Conservation (phyloP, 345 rosid genomes). For the Lumnitzera racemosa region DNA sequence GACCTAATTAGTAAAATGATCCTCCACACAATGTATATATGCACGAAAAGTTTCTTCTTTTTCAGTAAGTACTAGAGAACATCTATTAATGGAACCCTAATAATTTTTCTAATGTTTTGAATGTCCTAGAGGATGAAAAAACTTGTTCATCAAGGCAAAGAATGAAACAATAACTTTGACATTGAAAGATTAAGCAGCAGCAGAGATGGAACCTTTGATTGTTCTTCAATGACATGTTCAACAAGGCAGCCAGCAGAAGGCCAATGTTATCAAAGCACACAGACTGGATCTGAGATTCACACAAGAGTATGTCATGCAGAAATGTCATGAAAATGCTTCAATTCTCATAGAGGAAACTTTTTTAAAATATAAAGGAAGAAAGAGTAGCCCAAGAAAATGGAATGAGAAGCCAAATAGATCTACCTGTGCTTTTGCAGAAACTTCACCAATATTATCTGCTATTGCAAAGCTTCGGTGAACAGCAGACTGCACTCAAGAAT, state of each 20-base stretch:
- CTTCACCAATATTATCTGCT: slow-evolving; percentile 90
- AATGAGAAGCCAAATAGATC: neutral
- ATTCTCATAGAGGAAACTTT: neutral
- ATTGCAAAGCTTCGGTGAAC: slow-evolving; percentile 90
- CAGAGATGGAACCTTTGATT: slow-evolving; percentile 41
- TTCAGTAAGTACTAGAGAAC: too few relatives aligned
- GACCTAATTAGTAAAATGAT: too few relatives aligned
- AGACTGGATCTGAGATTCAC: slow-evolving; percentile 49
- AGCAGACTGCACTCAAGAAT: slow-evolving; percentile 43
- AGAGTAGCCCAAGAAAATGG: slow-evolving; percentile 2
- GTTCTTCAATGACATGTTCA: slow-evolving; percentile 50
- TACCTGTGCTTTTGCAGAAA: slow-evolving; percentile 92
- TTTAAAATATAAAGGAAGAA: neutral
- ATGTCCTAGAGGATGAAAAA: too few relatives aligned
- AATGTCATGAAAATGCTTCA: slow-evolving; percentile 3
- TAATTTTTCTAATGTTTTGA: too few relatives aligned
- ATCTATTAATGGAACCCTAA: too few relatives aligned
- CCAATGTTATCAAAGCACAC: slow-evolving; percentile 74
- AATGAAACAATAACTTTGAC: neutral
- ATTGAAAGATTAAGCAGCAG: neutral
- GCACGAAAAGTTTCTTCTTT: too few relatives aligned
- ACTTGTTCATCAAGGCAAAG: slow-evolving; percentile 1
- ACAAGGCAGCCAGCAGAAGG: slow-evolving; percentile 51
- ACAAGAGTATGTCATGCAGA: slow-evolving; percentile 4
- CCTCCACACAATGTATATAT: too few relatives aligned